Evolutionary conservation across 805 yeast species (phyloP).

Genomic region (Candida loeiensis): DNA sequence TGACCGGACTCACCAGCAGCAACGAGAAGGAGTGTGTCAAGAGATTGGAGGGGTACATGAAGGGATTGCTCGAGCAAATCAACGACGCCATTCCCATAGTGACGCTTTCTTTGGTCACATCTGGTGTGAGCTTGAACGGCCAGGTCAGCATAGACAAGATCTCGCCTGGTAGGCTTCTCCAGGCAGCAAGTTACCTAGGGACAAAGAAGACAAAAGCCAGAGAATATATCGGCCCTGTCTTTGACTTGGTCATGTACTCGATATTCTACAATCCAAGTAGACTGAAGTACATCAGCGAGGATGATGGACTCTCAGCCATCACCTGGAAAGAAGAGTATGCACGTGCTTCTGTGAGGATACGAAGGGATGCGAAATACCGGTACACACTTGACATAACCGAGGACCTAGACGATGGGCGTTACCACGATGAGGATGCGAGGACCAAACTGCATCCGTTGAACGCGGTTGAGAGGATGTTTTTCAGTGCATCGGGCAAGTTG

Average conservation of each 20-base stretch:
- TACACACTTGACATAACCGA: conserved; percentile 52
- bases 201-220: neutral
- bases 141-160: conserved; percentile 44
- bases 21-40: conserved; percentile 38
- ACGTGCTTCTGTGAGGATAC: conserved; percentile 45
- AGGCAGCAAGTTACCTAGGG: conserved; percentile 48
- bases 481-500: conserved; percentile 66
- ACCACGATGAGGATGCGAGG: conserved; percentile 55
- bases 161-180: conserved; percentile 65
- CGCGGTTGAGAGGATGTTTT: conserved; percentile 51
- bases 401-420: conserved; percentile 65
- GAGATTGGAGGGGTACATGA: conserved; percentile 49
- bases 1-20: conserved; percentile 24
- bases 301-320: conserved; percentile 36
- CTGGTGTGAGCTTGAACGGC: conserved; percentile 58
- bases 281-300: conserved; percentile 27
- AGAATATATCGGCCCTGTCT: conserved; percentile 52
- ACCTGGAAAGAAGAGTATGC: conserved; percentile 76
- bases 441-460: conserved; percentile 33
- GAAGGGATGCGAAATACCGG: conserved; percentile 22
- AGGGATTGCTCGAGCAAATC: conserved; percentile 46
- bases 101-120: conserved; percentile 60
- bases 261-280: conserved; percentile 58
- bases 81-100: conserved; percentile 69
- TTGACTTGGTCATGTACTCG: conserved; percentile 55